phyloP scores from a whole-genome alignment of 176 grass and related monocot species.

The Elymus sibiricus region DNA sequence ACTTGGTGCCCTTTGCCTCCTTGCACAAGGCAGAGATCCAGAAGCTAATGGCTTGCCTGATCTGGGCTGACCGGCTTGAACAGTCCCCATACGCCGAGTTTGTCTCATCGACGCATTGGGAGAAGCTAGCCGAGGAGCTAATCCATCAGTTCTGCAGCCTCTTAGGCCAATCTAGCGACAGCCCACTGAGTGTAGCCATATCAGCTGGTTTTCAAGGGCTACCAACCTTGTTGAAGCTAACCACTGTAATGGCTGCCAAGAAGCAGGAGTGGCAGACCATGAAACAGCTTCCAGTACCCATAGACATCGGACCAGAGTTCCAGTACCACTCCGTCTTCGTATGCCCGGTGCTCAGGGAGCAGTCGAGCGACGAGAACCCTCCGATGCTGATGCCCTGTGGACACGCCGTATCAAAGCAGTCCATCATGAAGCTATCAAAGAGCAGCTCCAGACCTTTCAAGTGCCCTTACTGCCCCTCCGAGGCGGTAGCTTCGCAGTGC shows the following conservation, averaged over 20 bases:
- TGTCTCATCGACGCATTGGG: conserved; percentile 55
- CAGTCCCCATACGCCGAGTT: conserved; percentile 83
- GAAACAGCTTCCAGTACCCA: conserved; percentile 82
- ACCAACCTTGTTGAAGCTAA: conserved; percentile 74
- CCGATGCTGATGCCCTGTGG: conserved; percentile 96
- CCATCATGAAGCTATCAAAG: conserved; percentile 74
- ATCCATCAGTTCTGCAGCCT: conserved; percentile 74
- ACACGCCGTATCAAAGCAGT: conserved; percentile 80
- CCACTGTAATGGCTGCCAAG: conserved; percentile 62
- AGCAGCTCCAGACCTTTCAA: conserved; percentile 83
- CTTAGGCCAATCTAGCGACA: conserved; percentile 61
- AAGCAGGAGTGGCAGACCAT: conserved; percentile 90
- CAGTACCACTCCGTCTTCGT: conserved; percentile 90
- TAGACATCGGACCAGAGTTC: conserved; percentile 73
- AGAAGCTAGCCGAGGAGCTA: conserved; percentile 62
- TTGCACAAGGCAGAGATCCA: conserved; percentile 49
- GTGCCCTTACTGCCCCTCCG: conserved; percentile 81
- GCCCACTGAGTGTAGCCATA: conserved; percentile 52
- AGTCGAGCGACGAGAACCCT: conserved; percentile 81
- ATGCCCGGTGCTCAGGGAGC: conserved; percentile 82
- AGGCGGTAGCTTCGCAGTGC: conserved; percentile 62
- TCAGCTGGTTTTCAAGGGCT: conserved; percentile 82
- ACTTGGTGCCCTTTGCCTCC: conserved; percentile 52
- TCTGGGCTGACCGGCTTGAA: conserved; percentile 66
- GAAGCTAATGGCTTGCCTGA: conserved; percentile 71